Conservation (phyloP, 345 rosid genomes). For the Lumnitzera racemosa region DNA sequence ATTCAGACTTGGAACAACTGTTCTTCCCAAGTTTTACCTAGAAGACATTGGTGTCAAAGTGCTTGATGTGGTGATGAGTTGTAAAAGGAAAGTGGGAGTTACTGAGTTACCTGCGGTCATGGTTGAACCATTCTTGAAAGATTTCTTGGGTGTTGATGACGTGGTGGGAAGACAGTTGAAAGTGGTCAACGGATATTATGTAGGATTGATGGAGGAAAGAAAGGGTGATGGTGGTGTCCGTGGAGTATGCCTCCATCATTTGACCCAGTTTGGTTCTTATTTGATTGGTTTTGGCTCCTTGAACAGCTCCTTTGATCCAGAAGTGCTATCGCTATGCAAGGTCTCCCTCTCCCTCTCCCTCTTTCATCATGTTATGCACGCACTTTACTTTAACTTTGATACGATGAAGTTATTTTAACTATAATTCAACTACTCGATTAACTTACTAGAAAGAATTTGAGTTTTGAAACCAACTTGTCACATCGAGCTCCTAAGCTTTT, state of each 20-base stretch:
- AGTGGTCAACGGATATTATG: conserved; percentile 32
- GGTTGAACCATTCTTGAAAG: conserved; percentile 48
- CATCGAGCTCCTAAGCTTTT: no score
- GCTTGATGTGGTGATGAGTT: conserved; percentile 38
- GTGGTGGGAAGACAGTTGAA: conserved; percentile 47
- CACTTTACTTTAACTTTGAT: no score
- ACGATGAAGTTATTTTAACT: no score
- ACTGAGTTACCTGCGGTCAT: conserved; percentile 46
- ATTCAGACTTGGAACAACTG: conserved; percentile 31
- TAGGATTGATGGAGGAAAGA: conserved; percentile 39
- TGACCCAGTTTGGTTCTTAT: conserved; percentile 1
- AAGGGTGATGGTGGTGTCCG: conserved; percentile 3
- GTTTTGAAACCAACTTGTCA: no score
- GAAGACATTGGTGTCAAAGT: conserved; percentile 52
- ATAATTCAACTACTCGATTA: no score
- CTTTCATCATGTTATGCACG: no score
- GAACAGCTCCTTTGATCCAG: conserved; percentile 5
- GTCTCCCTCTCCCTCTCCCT: background rate
- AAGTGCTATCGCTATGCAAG: background rate
- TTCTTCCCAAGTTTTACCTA: conserved; percentile 53
- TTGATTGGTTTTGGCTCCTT: conserved; percentile 15
- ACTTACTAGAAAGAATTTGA: no score
- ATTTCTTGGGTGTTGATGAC: conserved; percentile 37
- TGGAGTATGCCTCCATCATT: background rate
- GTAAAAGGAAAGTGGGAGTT: conserved; percentile 30